Percentiles rank a stretch among this genome's conserved stretches.
Evolutionary conservation across 306 rosid genomes (phyloP).

Genomic region (Glycine soja): DNA sequence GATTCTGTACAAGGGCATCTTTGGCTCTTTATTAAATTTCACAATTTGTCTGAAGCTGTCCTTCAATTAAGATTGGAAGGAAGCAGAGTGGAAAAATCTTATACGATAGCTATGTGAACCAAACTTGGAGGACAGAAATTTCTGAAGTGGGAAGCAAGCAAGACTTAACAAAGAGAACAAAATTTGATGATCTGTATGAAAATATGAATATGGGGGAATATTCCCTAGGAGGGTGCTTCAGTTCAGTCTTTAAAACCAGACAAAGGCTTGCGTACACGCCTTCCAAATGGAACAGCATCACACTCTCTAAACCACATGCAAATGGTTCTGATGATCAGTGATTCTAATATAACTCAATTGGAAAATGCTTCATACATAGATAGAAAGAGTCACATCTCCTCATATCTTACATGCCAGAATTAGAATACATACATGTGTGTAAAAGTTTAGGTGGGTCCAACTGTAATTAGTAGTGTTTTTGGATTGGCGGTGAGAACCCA

Average conservation of each 20-base stretch:
- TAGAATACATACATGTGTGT: not conserved
- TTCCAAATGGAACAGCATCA: slow-evolving; percentile 18
- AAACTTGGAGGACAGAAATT: slow-evolving; percentile 13
- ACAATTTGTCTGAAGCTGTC: not conserved
- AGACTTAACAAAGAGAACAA: slow-evolving; percentile 30
- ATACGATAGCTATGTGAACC: not conserved
- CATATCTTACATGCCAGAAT: not conserved
- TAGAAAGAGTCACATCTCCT: not conserved
- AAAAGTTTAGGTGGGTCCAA: slow-evolving; percentile 27
- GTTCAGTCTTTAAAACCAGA: slow-evolving; percentile 18
- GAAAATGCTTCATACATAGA: slow-evolving; percentile 4
- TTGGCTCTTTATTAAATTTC: slow-evolving; percentile 17
- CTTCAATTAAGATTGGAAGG: slow-evolving; percentile 29
- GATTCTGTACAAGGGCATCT: slow-evolving; percentile 29
- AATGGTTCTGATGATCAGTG: slow-evolving; percentile 29
- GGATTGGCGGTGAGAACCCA: too few relatives aligned
- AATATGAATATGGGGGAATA: slow-evolving; percentile 4
- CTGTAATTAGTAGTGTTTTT: not conserved
- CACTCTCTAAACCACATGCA: slow-evolving; percentile 36
- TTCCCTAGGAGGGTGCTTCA: slow-evolving; percentile 39
- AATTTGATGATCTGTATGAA: not conserved
- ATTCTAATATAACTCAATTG: not conserved
- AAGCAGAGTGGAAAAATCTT: not conserved
- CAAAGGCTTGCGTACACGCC: slow-evolving; percentile 38
- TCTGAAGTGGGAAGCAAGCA: slow-evolving; percentile 11